Evolutionary conservation across 2,329 filamentous ascomycete species (phyloP), one percentile per base, ranked within the genome.

Genomic region (Bimuria novae-zelandiae): DNA sequence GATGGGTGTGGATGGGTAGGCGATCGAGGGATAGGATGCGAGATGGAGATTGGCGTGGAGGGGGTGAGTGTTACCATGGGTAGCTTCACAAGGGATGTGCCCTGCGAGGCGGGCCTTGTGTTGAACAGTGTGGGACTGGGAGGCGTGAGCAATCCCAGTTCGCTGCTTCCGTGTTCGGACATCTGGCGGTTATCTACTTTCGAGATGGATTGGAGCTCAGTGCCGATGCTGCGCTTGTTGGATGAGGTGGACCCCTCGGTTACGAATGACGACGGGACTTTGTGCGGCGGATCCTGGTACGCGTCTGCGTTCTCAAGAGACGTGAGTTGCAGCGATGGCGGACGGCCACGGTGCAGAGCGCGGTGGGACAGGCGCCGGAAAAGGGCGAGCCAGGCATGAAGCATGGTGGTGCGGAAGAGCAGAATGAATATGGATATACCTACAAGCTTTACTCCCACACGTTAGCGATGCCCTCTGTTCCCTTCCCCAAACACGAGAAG

Each of bases 401-500:
- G 51, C 61, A 71, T 69, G 33, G 63, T 57, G 11, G 14, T 14
- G 21, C 61, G 63, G 43, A 64, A 61, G 54, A 75, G 23, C 49
- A 72, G 44, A 63, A 74, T 25, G 68, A 75, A 57, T 61, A 74
- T 48, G 40, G 67, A 59, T 61, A 77, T 53, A 62, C 76, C 53
- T 44, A 70, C 53, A 61, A 77, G 48, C 67, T 77, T 36, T 36
- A n/a, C n/a, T 7, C 4, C 14, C 5, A 10, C 27, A 25, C n/a
- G n/a, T n/a, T n/a, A n/a, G n/a, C n/a, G n/a, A n/a, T n/a, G n/a
- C n/a, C n/a, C n/a, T n/a, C n/a, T n/a, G n/a, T n/a, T n/a, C n/a
- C n/a, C n/a, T n/a, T n/a, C n/a, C n/a, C n/a, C n/a, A n/a, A n/a
- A n/a, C n/a, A n/a, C n/a, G n/a, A n/a, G n/a, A n/a, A n/a, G n/a